Evolutionary conservation across 768 basidiomycete species (phyloP), one percentile per base, ranked within the genome.

Genomic region (Amanita polypyramis): DNA sequence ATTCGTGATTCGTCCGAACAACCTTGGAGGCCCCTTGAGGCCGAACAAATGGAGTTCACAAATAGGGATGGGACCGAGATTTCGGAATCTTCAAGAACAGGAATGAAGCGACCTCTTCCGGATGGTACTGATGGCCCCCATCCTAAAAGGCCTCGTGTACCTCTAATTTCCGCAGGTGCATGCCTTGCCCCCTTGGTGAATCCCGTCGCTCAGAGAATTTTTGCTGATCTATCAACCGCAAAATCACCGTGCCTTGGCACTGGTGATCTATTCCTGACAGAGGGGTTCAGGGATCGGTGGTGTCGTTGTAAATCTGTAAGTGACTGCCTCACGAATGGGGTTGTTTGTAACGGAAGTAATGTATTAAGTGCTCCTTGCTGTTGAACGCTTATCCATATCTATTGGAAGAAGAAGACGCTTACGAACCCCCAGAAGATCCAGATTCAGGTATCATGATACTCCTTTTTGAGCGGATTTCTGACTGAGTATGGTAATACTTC

Each of bases 351-450:
- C 30, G 44, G 37, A 47, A 23, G 23, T n/a, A 42, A 35, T 42
- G 25, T 43, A 45, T 50, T 3, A 54, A 88, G 83, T 91, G 87
- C 62, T 61, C 76, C 4, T 66, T 74, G 0, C 69, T 67, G 5
- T 64, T 90, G 35, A 64, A 75, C 55, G 61, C 64, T 12, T 65
- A 75, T 55, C 69, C 76, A 21, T 89, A 73, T 62, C 67, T 91
- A 19, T 62, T 87, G 9, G 73, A 84, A 52, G 85, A 85, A 60
- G 89, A 91, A 53, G 85, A 87, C 35, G 87, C 82, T 0, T 91
- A 87, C 52, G 84, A 88, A 58, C 86, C 85, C 1, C 89, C 88
- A 3, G 80, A 86, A 56, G 89, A 91, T 62, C 88, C 89, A 8
- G 89, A 92, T 59, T 87, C 80, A 52, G 79, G 88, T 80, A 51